Conservation (phyloP, 2,329 filamentous ascomycete species). For the Fusarium sarcochroum region DNA sequence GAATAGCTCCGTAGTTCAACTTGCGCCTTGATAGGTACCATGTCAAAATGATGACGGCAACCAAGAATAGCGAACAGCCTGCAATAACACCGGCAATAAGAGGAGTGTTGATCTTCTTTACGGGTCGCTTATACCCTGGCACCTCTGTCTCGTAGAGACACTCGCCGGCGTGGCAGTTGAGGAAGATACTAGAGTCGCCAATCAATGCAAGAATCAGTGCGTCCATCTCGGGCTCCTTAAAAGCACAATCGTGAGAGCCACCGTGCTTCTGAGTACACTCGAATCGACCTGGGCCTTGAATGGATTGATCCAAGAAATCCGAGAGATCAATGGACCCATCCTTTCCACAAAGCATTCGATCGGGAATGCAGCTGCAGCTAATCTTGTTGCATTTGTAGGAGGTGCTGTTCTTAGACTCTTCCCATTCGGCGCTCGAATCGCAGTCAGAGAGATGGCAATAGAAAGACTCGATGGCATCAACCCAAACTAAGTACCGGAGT, state of each 20-base stretch:
- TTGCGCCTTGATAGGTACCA: conserved; percentile 91
- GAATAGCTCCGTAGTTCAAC: conserved; percentile 78
- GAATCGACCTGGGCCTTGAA: conserved; percentile 90
- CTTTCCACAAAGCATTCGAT: conserved; percentile 94
- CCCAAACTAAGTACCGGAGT: conserved; percentile 79
- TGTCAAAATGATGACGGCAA: conserved; percentile 83
- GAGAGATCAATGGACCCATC: conserved; percentile 91
- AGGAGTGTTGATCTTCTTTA: conserved; percentile 97
- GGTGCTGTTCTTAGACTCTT: conserved; percentile 82
- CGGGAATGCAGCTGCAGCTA: conserved; percentile 88
- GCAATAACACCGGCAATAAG: conserved; percentile 96
- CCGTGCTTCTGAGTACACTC: conserved; percentile 78
- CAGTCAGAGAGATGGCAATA: conserved; percentile 93
- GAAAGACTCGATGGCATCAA: conserved; percentile 93
- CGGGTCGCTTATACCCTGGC: conserved; percentile 87
- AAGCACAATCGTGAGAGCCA: conserved; percentile 77
- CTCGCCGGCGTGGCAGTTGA: conserved; percentile 88
- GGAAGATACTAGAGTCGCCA: conserved; percentile 88
- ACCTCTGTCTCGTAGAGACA: conserved; percentile 94
- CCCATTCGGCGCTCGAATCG: conserved; percentile 77
- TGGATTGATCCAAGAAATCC: conserved; percentile 86
- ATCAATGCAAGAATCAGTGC: conserved; percentile 89
- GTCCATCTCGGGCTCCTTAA: conserved; percentile 94
- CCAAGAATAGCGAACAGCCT: conserved; percentile 85
- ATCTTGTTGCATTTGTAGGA: conserved; percentile 88